A percentile compares a stretch with the other conserved stretches of the same genome.
phyloP scores from a whole-genome alignment of 2,329 filamentous ascomycete genomes.

The Arachnopeziza araneosa region DNA sequence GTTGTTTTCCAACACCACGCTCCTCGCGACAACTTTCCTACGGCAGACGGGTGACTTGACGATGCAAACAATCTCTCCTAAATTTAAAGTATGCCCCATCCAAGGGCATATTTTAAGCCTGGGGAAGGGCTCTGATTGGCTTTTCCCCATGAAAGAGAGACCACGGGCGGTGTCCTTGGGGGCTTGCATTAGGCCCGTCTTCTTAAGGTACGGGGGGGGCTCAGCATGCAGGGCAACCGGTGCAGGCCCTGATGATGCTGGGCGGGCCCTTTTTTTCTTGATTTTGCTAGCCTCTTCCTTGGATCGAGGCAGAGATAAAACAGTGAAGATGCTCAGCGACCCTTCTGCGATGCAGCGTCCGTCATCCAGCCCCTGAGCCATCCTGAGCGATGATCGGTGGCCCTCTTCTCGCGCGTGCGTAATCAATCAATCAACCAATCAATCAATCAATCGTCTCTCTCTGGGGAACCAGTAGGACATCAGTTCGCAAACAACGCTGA shows the following conservation, averaged over 20 bases:
- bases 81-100: background rate
- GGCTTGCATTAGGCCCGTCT: background rate
- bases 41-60: too few species aligned
- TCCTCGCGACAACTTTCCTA: too few species aligned
- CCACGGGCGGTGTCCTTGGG: background rate
- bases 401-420: too few species aligned
- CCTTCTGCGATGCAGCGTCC: too few species aligned
- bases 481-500: background rate
- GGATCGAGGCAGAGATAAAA: too few species aligned
- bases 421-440: too few species aligned
- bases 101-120: background rate
- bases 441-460: too few species aligned
- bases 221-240: background rate
- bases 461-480: background rate
- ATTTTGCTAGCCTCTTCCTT: background rate
- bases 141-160: background rate
- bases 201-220: background rate
- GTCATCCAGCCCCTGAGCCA: too few species aligned
- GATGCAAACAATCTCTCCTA: background rate
- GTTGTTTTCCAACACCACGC: background rate
- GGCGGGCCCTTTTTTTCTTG: background rate
- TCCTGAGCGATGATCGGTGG: too few species aligned
- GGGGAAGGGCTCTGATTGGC: background rate
- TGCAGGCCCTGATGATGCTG: background rate
- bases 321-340: too few species aligned